phyloP scores from a whole-genome alignment of 2,329 filamentous ascomycete species.

The Xylaria hypoxylon region DNA sequence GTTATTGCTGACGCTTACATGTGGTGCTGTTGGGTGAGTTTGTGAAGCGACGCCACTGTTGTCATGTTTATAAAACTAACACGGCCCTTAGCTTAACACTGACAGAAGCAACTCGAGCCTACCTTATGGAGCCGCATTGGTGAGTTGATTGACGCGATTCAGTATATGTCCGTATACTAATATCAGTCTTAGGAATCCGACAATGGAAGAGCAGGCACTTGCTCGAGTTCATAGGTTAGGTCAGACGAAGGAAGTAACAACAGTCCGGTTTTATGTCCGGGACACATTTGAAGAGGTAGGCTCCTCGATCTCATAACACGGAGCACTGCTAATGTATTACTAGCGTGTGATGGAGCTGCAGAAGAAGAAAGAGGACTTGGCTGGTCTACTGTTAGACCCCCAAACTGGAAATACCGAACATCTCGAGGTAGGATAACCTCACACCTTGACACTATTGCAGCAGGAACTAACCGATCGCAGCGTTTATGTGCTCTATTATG shows the following conservation, averaged over 20 bases:
- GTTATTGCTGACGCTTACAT: slow-evolving; percentile 62
- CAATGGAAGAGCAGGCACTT: slow-evolving; percentile 58
- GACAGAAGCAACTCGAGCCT: slow-evolving; percentile 59
- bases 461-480: slow-evolving; percentile 1
- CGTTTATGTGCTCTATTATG: slow-evolving; percentile 21
- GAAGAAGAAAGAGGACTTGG: slow-evolving; percentile 29
- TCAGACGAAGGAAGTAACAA: slow-evolving; percentile 53
- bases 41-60: not conserved
- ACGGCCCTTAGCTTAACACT: slow-evolving; percentile 56
- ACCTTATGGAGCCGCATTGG: slow-evolving; percentile 65
- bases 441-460: not conserved
- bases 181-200: slow-evolving; percentile 53
- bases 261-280: slow-evolving; percentile 53
- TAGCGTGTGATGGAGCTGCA: slow-evolving; percentile 29
- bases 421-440: slow-evolving; percentile 11
- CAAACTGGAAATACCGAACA: slow-evolving; percentile 21
- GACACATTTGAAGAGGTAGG: slow-evolving; percentile 55
- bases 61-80: slow-evolving; percentile 5
- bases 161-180: not conserved
- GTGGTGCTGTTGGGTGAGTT: slow-evolving; percentile 63
- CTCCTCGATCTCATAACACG: not conserved
- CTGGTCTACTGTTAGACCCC: slow-evolving; percentile 14
- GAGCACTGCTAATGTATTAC: not conserved
- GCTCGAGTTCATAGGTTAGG: slow-evolving; percentile 55
- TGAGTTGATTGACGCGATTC: slow-evolving; percentile 35